Evolutionary conservation across 2,329 filamentous ascomycete species (phyloP).

Genomic region (Aspergillus phoenicis): DNA sequence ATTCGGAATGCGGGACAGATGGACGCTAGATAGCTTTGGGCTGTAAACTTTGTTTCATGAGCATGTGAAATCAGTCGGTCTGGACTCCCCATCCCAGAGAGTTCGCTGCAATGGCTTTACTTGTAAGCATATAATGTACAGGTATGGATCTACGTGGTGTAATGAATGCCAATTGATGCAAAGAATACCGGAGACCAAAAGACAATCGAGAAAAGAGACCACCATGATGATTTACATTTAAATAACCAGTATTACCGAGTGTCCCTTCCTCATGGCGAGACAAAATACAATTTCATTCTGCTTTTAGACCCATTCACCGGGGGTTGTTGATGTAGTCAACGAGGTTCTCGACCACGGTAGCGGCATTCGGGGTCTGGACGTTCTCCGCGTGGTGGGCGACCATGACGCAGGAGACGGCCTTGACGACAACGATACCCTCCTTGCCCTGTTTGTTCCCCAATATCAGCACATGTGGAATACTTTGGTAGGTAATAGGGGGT

Average conservation of each 20-base stretch:
- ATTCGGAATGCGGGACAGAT: background rate
- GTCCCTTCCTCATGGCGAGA: constrained; percentile 14
- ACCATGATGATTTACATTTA: constrained; percentile 24
- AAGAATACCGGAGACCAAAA: constrained; percentile 11
- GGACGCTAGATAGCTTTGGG: background rate
- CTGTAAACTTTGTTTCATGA: no score
- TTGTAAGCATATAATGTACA: constrained; percentile 20
- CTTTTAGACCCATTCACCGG: constrained; percentile 59
- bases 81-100: no score
- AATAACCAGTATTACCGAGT: constrained; percentile 12
- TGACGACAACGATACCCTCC: constrained; percentile 78
- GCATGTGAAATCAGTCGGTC: background rate
- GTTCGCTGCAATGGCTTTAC: background rate
- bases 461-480: constrained; percentile 13
- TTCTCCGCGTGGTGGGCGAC: constrained; percentile 81
- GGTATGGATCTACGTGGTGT: constrained; percentile 21
- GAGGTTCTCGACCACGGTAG: constrained; percentile 77
- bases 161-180: constrained; percentile 14
- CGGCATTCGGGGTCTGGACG: constrained; percentile 72
- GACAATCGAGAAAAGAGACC: constrained; percentile 14
- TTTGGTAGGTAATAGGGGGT: background rate
- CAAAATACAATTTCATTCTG: constrained; percentile 21
- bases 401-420: constrained; percentile 86
- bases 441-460: constrained; percentile 60
- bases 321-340: constrained; percentile 79